Conservation (phyloP, 116 monocot species). For the Papilionanthe hybrid region DNA sequence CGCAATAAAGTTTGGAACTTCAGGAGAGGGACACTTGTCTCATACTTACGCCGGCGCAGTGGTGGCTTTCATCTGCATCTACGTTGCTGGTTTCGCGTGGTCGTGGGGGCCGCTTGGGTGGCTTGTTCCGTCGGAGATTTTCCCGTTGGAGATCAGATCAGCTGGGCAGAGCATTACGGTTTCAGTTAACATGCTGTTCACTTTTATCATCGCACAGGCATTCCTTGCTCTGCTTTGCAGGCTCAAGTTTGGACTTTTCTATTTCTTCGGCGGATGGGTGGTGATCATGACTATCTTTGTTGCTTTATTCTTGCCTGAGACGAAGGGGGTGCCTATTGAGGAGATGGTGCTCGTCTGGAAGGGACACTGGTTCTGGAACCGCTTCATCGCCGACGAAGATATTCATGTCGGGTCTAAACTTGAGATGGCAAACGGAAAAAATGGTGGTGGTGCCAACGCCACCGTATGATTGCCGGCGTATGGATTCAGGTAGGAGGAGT, state of each 20-base stretch:
- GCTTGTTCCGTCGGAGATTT: slow-evolving; percentile 69
- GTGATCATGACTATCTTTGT: slow-evolving; percentile 61
- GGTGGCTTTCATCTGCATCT: slow-evolving; percentile 52
- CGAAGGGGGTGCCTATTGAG: slow-evolving; percentile 65
- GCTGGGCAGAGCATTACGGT: slow-evolving; percentile 67
- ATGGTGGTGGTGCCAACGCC: neutral
- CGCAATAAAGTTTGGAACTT: slow-evolving; percentile 32
- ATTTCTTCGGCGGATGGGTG: slow-evolving; percentile 67
- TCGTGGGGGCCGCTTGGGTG: slow-evolving; percentile 71
- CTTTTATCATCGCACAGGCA: slow-evolving; percentile 56
- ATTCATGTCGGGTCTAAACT: slow-evolving; percentile 17
- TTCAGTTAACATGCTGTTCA: slow-evolving; percentile 72
- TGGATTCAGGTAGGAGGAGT: too few relatives aligned
- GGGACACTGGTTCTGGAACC: slow-evolving; percentile 59
- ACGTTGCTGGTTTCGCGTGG: slow-evolving; percentile 66
- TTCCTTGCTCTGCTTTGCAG: slow-evolving; percentile 60
- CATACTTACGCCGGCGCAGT: slow-evolving; percentile 35
- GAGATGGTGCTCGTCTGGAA: slow-evolving; percentile 74
- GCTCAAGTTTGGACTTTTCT: slow-evolving; percentile 65
- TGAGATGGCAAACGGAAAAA: slow-evolving; percentile 31
- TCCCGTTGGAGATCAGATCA: slow-evolving; percentile 62
- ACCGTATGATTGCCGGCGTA: neutral
- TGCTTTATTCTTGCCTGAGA: slow-evolving; percentile 51
- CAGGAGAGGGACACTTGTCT: slow-evolving; percentile 27
- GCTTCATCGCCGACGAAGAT: slow-evolving; percentile 30